Base-by-base conservation (phyloP, 73 alveolate genomes). In the Uronychia setigera region DNA sequence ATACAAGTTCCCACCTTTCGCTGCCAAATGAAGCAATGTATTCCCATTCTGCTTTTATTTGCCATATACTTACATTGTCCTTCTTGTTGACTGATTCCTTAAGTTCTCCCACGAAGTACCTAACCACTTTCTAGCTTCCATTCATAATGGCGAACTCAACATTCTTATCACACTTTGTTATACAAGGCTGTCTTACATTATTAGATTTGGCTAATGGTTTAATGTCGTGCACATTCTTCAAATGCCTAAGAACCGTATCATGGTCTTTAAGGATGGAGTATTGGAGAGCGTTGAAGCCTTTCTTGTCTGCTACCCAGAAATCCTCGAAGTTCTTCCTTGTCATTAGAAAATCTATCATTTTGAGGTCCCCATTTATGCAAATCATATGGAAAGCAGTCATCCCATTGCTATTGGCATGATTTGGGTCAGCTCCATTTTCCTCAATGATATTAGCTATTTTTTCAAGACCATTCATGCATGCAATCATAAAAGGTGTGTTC, bases 401-500 rank as follows among this genome's bases (percentile, higher is more conserved):
- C 67, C 67, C 67, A 19, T 46, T 46, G 67, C n/a, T 19, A 46
- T 46, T 46, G 67, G 67, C 67, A 46, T 46, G 67, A 19, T 46
- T 46, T 46, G 67, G 67, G 67, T 46, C 67, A 5, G 67, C 67
- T 46, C 67, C 67, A 5, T 46, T 46, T 19, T 46, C 67, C 67
- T 46, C 67, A 5, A 46, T 5, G 19, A 46, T 19, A 11, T 5
- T 19, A 11, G 67, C 67, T 19, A 46, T 19, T 46, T 46, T 46
- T 5, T 46, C 67, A 19, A 11, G 5, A 19, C 67, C 67, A 58
- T 85, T 77, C 25, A 79, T 85, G 31, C 87, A 77, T 75, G 91
- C 91, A 77, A 85, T 78, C 85, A 85, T 77, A 19, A 85, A 60
- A 0, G 91, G 77, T 1, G 91, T 85, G 60, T 85, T 77, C 33